Evolutionary conservation across 2,329 filamentous ascomycete genomes (phyloP).

Genomic region (Sphaerostilbella broomeana): DNA sequence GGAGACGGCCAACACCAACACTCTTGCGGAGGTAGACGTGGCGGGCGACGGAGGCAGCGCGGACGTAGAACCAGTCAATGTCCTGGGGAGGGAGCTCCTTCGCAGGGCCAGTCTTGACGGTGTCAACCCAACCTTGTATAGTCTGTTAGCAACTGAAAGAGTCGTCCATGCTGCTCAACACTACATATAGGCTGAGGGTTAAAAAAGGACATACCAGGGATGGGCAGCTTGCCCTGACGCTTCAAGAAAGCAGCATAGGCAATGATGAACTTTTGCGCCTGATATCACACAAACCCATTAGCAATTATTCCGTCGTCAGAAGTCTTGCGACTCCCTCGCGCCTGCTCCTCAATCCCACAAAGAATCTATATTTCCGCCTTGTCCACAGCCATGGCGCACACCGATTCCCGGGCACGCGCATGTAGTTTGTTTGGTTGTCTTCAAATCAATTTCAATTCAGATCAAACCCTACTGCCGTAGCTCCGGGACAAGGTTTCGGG

Average conservation of each 20-base stretch:
- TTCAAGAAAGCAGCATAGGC: conserved; percentile 86
- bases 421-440: conserved; percentile 2
- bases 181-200: background rate
- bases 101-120: conserved; percentile 93
- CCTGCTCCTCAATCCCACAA: conserved; percentile 49
- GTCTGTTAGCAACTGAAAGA: too few species aligned
- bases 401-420: conserved; percentile 3
- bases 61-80: conserved; percentile 92
- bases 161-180: background rate
- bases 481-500: too few species aligned
- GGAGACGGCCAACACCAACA: conserved; percentile 94
- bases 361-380: conserved; percentile 13
- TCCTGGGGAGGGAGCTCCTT: conserved; percentile 98
- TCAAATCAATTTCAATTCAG: conserved; percentile 5
- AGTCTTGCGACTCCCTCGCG: conserved; percentile 66
- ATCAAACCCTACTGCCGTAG: conserved; percentile 5
- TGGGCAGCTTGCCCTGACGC: conserved; percentile 87
- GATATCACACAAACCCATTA: conserved; percentile 49
- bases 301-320: conserved; percentile 67
- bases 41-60: conserved; percentile 89
- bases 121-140: conserved; percentile 99
- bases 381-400: conserved; percentile 2
- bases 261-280: conserved; percentile 85
- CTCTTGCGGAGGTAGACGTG: conserved; percentile 99
- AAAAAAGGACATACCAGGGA: conserved; percentile 62